phyloP scores from a whole-genome alignment of 345 rosid genomes.

The Citrus unshiu region DNA sequence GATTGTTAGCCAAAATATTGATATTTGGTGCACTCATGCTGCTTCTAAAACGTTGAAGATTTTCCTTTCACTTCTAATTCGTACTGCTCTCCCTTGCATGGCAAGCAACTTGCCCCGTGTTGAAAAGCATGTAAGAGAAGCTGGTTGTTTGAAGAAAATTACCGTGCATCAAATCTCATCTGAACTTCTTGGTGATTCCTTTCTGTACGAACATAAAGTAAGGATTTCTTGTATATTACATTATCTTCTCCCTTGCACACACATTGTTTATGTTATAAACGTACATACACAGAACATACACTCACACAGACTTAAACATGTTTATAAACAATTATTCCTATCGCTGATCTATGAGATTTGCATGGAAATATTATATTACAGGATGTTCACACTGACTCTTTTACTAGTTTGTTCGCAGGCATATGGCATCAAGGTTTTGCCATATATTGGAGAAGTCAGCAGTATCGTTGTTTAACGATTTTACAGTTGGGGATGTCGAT shows the following conservation, averaged over 20 bases:
- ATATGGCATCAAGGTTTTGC: slow-evolving; percentile 62
- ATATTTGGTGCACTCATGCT: slow-evolving; percentile 75
- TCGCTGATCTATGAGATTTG: neutral
- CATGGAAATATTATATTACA: slow-evolving; percentile 1
- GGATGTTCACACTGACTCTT: slow-evolving; percentile 24
- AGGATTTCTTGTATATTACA: neutral
- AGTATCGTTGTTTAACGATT: slow-evolving; percentile 25
- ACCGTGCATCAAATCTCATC: slow-evolving; percentile 49
- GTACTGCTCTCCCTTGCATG: slow-evolving; percentile 39
- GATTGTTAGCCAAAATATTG: slow-evolving; percentile 69
- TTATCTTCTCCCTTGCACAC: neutral
- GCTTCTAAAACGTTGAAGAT: slow-evolving; percentile 53
- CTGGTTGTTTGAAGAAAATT: slow-evolving; percentile 31
- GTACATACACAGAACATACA: neutral
- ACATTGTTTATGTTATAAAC: neutral
- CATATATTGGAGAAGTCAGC: slow-evolving; percentile 46
- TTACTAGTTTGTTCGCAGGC: slow-evolving; percentile 86
- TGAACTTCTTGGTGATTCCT: slow-evolving; percentile 58
- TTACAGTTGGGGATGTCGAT: slow-evolving; percentile 29
- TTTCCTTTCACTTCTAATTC: slow-evolving; percentile 56
- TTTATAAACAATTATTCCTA: neutral
- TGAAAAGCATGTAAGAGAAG: slow-evolving; percentile 28
- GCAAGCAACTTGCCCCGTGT: slow-evolving; percentile 23
- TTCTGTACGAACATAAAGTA: slow-evolving; percentile 52
- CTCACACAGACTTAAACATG: neutral